phyloP scores from a whole-genome alignment of 805 yeast genomes.

The Kurtzmaniella fragi region DNA sequence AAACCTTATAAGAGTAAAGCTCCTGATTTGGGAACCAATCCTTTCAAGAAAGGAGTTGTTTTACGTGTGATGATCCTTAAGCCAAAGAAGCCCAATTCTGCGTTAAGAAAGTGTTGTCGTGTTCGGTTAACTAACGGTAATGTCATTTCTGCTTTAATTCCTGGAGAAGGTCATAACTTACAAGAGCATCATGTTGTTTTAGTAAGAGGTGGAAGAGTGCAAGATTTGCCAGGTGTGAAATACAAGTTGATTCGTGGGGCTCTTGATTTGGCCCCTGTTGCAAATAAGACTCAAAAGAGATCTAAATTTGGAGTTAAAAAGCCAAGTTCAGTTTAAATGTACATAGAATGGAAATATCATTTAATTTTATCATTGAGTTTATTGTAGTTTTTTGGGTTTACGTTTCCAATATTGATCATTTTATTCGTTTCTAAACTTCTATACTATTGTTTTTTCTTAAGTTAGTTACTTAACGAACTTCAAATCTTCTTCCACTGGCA shows the following conservation, averaged over 20 bases:
- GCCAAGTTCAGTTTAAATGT: conserved; percentile 31
- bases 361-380: neutral
- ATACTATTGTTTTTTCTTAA: neutral
- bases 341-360: neutral
- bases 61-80: conserved; percentile 89
- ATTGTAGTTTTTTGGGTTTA: neutral
- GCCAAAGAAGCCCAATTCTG: conserved; percentile 98
- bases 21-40: conserved; percentile 79
- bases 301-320: conserved; percentile 92
- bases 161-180: conserved; percentile 97
- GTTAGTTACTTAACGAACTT: conserved; percentile 9
- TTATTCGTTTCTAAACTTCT: neutral
- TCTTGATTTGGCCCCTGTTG: conserved; percentile 90
- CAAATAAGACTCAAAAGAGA: conserved; percentile 83
- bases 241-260: conserved; percentile 93
- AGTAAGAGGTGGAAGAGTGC: conserved; percentile 97
- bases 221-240: conserved; percentile 97
- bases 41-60: conserved; percentile 91
- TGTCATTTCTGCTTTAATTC: conserved; percentile 86
- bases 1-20: conserved; percentile 54
- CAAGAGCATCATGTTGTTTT: conserved; percentile 96
- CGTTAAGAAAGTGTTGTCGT: conserved; percentile 94
- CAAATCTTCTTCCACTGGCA: conserved; percentile 68
- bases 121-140: conserved; percentile 89
- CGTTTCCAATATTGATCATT: neutral